A percentile compares a stretch with the other conserved stretches of the same genome.
Conservation (phyloP, 1,284 basidiomycete species). For the Ustilago cynodontis region DNA sequence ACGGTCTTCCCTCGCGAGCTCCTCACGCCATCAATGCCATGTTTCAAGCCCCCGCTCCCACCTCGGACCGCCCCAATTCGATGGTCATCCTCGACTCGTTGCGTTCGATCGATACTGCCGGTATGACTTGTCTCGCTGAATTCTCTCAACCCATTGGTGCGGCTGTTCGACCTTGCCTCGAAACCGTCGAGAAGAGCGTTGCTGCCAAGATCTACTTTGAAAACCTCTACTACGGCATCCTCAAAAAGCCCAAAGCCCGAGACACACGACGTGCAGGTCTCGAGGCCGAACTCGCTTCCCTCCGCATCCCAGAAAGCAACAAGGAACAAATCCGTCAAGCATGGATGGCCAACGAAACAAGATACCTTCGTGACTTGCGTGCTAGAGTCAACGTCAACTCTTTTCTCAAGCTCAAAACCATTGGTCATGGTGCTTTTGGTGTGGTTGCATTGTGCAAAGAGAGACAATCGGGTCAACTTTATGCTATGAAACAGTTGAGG, state of each 20-base stretch:
- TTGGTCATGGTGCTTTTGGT: constrained; percentile 97
- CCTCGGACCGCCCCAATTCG: constrained; percentile 51
- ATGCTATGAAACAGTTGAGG: constrained; percentile 95
- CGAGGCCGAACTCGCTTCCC: constrained; percentile 84
- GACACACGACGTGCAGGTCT: constrained; percentile 86
- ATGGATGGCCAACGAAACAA: constrained; percentile 88
- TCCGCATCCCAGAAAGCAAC: constrained; percentile 79
- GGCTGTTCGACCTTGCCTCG: constrained; percentile 74
- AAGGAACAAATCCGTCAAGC: constrained; percentile 80
- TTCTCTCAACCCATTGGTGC: constrained; percentile 36
- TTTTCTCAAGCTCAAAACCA: constrained; percentile 91
- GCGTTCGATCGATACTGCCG: constrained; percentile 43
- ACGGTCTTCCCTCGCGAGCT: constrained; percentile 52
- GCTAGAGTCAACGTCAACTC: constrained; percentile 84
- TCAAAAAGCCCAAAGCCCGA: constrained; percentile 82
- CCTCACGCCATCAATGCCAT: constrained; percentile 51
- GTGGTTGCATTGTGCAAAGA: constrained; percentile 93
- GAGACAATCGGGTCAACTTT: constrained; percentile 81
- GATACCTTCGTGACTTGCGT: constrained; percentile 85
- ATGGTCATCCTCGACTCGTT: constrained; percentile 59
- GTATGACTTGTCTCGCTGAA: constrained; percentile 38
- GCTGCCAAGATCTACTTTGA: constrained; percentile 95
- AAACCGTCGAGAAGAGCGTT: constrained; percentile 91
- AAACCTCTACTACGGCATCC: constrained; percentile 80
- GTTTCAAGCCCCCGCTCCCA: constrained; percentile 43